These are phyloP conservation scores for Telfairia occidentalis DNA, from an alignment of 331 rosid species.

Conservation along the genomic window DNA sequence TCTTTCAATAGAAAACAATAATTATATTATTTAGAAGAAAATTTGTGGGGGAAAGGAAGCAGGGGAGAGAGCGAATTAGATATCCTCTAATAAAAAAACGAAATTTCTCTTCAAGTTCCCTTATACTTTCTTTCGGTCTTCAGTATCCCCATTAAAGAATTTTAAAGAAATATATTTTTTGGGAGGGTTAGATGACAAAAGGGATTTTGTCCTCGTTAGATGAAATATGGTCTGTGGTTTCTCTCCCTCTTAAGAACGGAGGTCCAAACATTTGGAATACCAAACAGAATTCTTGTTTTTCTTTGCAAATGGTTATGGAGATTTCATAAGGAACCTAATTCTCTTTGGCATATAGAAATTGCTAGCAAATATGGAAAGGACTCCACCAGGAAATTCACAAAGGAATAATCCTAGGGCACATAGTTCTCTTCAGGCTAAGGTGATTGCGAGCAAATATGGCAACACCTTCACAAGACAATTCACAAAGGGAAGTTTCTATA, in stretches of 20 bases:
- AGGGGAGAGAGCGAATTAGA: background rate
- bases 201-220: background rate
- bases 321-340: background rate
- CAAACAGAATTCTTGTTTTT: background rate
- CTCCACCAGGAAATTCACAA: background rate
- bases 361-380: background rate
- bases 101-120: background rate
- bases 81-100: background rate
- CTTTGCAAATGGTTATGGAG: background rate
- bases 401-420: background rate
- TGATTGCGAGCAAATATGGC: background rate
- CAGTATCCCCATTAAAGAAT: background rate
- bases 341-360: background rate
- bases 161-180: background rate
- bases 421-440: background rate
- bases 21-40: no score
- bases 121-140: background rate
- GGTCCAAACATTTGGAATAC: background rate
- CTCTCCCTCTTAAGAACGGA: background rate
- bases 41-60: no score
- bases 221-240: background rate
- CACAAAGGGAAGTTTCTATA: background rate
- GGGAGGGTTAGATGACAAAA: background rate
- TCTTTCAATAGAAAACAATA: no score
- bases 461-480: background rate